A percentile compares a stretch with the other conserved stretches of the same genome.
phyloP scores from a whole-genome alignment of 2,329 filamentous ascomycete species.

The Alternaria tenuissima region DNA sequence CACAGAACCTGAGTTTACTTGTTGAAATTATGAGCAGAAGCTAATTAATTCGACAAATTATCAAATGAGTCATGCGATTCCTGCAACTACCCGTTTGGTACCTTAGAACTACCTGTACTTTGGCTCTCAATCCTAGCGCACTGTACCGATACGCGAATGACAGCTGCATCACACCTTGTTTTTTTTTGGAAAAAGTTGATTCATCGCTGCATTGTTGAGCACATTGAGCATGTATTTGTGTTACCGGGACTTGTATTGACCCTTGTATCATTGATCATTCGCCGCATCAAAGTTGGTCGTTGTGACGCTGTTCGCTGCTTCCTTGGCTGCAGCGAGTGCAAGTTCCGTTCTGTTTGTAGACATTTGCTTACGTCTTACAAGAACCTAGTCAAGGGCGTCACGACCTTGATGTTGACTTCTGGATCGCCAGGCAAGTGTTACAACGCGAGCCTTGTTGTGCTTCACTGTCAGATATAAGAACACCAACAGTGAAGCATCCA shows the following conservation, averaged over 20 bases:
- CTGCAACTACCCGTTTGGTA: neutral
- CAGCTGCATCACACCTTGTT: constrained; percentile 7
- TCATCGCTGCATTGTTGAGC: neutral
- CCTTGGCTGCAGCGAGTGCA: neutral
- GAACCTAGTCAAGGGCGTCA: neutral
- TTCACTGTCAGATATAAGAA: neutral
- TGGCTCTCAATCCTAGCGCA: neutral
- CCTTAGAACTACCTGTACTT: neutral
- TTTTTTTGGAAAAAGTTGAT: neutral
- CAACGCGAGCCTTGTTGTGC: neutral
- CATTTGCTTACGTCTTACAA: neutral
- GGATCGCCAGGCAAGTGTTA: neutral
- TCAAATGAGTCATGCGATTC: neutral
- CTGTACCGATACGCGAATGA: constrained; percentile 18
- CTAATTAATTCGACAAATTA: neutral
- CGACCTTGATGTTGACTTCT: neutral
- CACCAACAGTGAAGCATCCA: neutral
- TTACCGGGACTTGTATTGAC: neutral
- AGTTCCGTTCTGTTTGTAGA: neutral
- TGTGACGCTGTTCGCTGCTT: neutral
- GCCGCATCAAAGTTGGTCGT: neutral
- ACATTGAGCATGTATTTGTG: neutral
- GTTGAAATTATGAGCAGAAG: neutral
- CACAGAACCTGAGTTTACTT: neutral
- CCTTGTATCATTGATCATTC: neutral